Evolutionary conservation across 139 green algal species (phyloP).

Genomic region (Micractinium conductrix): DNA sequence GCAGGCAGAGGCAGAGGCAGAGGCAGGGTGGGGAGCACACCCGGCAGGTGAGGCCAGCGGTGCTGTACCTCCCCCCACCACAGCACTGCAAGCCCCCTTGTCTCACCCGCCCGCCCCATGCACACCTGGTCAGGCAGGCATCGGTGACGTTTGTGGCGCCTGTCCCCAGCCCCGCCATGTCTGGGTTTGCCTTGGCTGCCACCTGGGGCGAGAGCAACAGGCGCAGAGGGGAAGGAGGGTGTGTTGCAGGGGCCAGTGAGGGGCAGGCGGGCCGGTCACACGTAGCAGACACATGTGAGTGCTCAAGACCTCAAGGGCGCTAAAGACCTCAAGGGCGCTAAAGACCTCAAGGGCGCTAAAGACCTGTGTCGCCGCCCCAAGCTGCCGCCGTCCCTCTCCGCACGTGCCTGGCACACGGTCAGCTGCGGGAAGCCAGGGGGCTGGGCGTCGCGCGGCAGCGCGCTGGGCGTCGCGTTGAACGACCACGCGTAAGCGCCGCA

Average conservation of each 20-base stretch:
- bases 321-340: too few relatives aligned
- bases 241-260: too few relatives aligned
- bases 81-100: too few relatives aligned
- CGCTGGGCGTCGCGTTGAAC: background rate
- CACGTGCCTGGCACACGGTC: background rate
- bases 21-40: background rate
- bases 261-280: too few relatives aligned
- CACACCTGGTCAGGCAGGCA: conserved; percentile 10
- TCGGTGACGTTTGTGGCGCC: conserved; percentile 17
- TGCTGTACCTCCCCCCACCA: background rate
- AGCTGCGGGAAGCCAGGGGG: conserved; percentile 2
- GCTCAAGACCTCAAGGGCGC: too few relatives aligned
- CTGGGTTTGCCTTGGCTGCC: conserved; percentile 6
- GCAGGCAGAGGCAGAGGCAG: background rate
- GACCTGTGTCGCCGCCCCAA: too few relatives aligned
- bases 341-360: too few relatives aligned
- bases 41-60: background rate
- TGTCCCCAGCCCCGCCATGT: conserved; percentile 20
- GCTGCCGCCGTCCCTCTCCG: too few relatives aligned
- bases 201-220: too few relatives aligned
- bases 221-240: too few relatives aligned
- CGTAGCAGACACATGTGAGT: too few relatives aligned
- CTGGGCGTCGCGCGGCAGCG: background rate
- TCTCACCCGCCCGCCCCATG: background rate
- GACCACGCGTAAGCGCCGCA: conserved; percentile 15